Percentiles rank a stretch among this genome's conserved stretches.
Evolutionary conservation across 2,329 filamentous ascomycete genomes (phyloP).

Genomic region (Teratosphaeria pseudoeucalypti): DNA sequence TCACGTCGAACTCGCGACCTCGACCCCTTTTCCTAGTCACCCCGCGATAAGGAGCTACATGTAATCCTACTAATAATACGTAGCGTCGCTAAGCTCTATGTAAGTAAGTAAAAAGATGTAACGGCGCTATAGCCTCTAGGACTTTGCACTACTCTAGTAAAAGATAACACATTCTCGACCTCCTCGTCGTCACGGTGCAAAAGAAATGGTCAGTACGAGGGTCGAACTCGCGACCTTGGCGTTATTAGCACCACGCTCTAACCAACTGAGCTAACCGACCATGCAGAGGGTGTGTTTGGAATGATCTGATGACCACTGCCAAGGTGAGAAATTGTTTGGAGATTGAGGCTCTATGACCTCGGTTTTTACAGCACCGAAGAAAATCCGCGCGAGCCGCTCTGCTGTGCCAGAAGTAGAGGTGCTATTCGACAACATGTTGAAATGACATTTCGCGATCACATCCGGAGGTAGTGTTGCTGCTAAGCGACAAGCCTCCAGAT

Average conservation of each 20-base stretch:
- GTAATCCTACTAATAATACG: too few species aligned
- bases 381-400: too few species aligned
- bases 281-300: neutral
- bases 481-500: too few species aligned
- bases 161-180: neutral
- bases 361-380: too few species aligned
- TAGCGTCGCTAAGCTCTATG: too few species aligned
- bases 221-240: slow-evolving; percentile 7
- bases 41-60: too few species aligned
- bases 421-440: too few species aligned
- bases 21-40: neutral
- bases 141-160: neutral
- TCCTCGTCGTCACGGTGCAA: neutral
- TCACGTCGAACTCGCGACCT: slow-evolving; percentile 2
- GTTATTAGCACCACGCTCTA: slow-evolving; percentile 9
- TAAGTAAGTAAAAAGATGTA: neutral
- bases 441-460: too few species aligned
- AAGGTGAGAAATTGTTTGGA: too few species aligned
- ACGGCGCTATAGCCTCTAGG: neutral
- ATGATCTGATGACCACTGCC: neutral
- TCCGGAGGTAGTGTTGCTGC: too few species aligned
- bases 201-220: slow-evolving; percentile 3
- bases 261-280: slow-evolving; percentile 6
- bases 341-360: too few species aligned
- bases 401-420: too few species aligned